Evolutionary conservation across 345 rosid species (phyloP), one percentile per base, ranked within the genome.

Genomic region (Eucalyptus polyanthemos): DNA sequence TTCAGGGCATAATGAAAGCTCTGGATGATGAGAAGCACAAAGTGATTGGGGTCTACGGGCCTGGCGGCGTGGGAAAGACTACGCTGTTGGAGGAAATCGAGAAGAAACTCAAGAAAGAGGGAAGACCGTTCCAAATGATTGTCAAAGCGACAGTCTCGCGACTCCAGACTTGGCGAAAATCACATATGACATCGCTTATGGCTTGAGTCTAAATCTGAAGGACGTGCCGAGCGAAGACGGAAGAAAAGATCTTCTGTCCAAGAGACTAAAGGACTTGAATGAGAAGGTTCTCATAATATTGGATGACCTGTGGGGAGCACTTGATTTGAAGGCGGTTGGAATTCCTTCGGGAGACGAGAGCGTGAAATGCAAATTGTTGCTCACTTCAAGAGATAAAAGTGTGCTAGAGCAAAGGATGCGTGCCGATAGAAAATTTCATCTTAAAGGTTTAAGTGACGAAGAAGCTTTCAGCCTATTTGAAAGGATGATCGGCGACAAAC

Each of bases 131-230:
- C 11, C 11, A 3, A 1, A 45, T 45, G 47, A 45, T 45, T 4
- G 47, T 45, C 47, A 45, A 45, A 9, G 11, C 1, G 1, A 0
- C 1, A 9, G 47, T 45, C 0, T 9, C 11, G 11, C 47, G 3
- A 45, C 1, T 45, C 47, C 11, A 0, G 47, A 45, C 11, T 45
- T 45, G 47, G 9, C 1, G 1, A 3, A 45, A 0, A 45, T 45
- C 47, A 1, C 0, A 45, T 0, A 9, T 0, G 0, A 45, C 0
- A 45, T 45, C 1, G 47, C 47, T 45, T 0, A 45, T 4, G 4
- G 0, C 47, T 45, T 45, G 4, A 11, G 11, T 24, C 44, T 42
- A 2, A 7, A 22, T 19, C 45, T 9, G 80, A 58, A 34, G 76
- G 8, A 54, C 0, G 5, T 3, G 60, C n/a, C 1, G 0, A 14